Evolutionary conservation across 805 yeast genomes (phyloP).

Genomic region (Cyberlindnera euphorbiae): DNA sequence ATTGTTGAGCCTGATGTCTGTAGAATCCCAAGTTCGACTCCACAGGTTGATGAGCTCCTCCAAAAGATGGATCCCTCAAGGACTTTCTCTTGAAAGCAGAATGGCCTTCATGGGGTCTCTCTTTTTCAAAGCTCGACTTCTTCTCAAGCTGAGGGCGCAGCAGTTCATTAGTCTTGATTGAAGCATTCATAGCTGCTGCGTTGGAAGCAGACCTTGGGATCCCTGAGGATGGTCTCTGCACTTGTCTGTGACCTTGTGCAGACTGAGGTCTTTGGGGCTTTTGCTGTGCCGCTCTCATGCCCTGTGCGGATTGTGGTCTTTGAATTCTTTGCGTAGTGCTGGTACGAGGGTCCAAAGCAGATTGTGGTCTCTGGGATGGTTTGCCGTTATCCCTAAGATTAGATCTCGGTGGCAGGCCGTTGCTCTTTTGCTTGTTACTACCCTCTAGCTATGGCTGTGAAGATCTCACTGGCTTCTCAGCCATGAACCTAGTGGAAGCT

Average conservation of each 20-base stretch:
- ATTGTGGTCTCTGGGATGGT: constrained; percentile 8
- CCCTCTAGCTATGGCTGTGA: too few relatives aligned
- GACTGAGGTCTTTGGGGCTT: constrained; percentile 10
- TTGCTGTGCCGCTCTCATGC: constrained; percentile 6
- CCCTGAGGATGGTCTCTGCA: constrained; percentile 1
- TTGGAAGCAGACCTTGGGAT: constrained; percentile 19
- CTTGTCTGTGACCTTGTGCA: constrained; percentile 7
- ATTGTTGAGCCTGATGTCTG: constrained; percentile 23
- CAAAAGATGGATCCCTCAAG: constrained; percentile 28
- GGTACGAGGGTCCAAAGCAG: constrained; percentile 7
- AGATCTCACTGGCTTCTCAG: constrained; percentile 14
- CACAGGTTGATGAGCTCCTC: constrained; percentile 12
- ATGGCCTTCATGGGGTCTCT: constrained; percentile 27
- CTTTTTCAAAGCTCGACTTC: constrained; percentile 55
- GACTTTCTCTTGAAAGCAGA: constrained; percentile 36
- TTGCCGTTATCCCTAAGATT: constrained; percentile 1
- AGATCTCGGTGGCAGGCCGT: constrained; percentile 3
- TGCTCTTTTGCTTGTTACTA: too few relatives aligned
- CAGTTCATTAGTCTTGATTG: constrained; percentile 41
- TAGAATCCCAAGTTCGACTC: constrained; percentile 25
- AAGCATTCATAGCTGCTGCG: constrained; percentile 42
- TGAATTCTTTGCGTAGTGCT: neutral
- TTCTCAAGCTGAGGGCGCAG: constrained; percentile 19
- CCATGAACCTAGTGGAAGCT: constrained; percentile 15
- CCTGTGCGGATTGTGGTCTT: constrained; percentile 13